Evolutionary conservation across 106 monocot genomes (phyloP), one percentile per base, ranked within the genome.

Genomic region (Xerophyta viscosa): DNA sequence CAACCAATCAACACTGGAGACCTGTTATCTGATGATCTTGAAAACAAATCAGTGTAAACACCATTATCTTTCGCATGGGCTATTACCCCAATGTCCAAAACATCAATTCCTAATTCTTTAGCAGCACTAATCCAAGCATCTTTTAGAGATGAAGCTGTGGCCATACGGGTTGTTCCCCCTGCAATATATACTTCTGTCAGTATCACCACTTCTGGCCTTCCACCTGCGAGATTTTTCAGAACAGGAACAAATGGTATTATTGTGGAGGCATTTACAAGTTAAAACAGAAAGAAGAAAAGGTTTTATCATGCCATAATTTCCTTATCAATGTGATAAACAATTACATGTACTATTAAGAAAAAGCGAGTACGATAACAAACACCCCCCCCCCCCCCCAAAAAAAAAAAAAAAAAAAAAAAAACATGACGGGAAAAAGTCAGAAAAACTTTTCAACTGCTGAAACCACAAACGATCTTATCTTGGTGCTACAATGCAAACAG

Each of bases 171-270:
- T 61, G 25, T 70, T 45, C 78, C 65, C 50, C 91, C 82, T 2
- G 86, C 81, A 27, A 92, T 79, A 48, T 29, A 77, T 15, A 73
- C 76, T 50, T 82, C 91, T 0, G 86, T 86, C 49, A 86, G 48
- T 9, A 92, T 11, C 28, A 92, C 67, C 5, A 82, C 25, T 31
- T 82, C 79, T 9, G 91, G 86, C 27, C 31, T 64, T 43, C 43
- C 52, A 46, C 75, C 91, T 92, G 75, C 21, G 13, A 50, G 26
- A 54, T 15, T 46, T 46, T 46, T 46, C n/a, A 4, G 15, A 44
- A 44, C 6, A 14, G n/a, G n/a, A 14, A 44, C 3, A 44, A 14
- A 44, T n/a, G n/a, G n/a, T n/a, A n/a, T n/a, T n/a, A n/a, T n/a
- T n/a, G n/a, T n/a, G n/a, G n/a, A n/a, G n/a, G n/a, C n/a, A n/a